A percentile compares a stretch with the other conserved stretches of the same genome.
Conservation (phyloP, 2,329 filamentous ascomycete genomes). For the Colletotrichum viniferum region DNA sequence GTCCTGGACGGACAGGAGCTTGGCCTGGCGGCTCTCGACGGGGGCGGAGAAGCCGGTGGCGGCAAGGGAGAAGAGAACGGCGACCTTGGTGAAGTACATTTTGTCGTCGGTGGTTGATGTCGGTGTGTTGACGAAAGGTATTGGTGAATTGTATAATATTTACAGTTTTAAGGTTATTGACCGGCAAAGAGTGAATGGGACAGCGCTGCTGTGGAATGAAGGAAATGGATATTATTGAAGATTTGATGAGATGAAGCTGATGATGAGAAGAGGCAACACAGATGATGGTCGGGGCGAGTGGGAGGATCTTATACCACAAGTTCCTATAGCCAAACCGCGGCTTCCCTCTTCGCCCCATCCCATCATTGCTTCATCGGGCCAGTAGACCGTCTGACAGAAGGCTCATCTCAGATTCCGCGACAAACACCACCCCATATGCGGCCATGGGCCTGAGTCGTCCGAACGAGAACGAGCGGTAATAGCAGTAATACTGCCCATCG, state of each 20-base stretch:
- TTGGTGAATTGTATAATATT: constrained; percentile 3
- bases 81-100: constrained; percentile 42
- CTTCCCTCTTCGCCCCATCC: background rate
- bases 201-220: constrained; percentile 18
- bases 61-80: constrained; percentile 39
- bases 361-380: background rate
- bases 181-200: constrained; percentile 2
- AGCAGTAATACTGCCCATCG: background rate
- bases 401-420: constrained; percentile 1
- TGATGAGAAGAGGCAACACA: background rate
- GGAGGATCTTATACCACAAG: constrained; percentile 16
- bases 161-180: background rate
- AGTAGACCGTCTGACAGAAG: background rate
- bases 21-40: constrained; percentile 27
- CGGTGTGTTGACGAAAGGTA: background rate
- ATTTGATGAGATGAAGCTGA: constrained; percentile 6
- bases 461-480: background rate
- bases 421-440: background rate
- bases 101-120: constrained; percentile 23
- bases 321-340: background rate
- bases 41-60: constrained; percentile 34
- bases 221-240: background rate
- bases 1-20: constrained; percentile 13
- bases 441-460: background rate
- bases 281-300: background rate